These are phyloP conservation scores for Setaria italica DNA, from an alignment of 202 grass and related monocot species.

Conservation along the genomic window DNA sequence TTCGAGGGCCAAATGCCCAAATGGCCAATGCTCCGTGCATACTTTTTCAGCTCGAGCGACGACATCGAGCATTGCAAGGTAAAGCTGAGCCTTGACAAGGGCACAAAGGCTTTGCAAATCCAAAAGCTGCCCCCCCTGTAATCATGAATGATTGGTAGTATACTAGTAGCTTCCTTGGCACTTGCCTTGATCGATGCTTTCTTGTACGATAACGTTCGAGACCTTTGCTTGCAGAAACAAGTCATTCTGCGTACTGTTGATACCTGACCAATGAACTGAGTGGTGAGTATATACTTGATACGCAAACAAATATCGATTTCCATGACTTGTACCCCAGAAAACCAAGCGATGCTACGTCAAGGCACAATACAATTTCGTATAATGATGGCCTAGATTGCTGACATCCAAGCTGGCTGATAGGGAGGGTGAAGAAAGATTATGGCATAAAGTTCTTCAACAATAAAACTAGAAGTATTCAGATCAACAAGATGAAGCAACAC, in stretches of 20 bases:
- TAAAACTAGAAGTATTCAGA: too few relatives aligned
- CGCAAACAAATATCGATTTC: too few relatives aligned
- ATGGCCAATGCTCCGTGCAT: too few relatives aligned
- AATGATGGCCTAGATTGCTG: too few relatives aligned
- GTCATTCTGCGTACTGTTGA: background rate
- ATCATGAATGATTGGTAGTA: background rate
- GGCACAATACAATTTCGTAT: too few relatives aligned
- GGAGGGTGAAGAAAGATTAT: too few relatives aligned
- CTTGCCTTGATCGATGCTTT: background rate
- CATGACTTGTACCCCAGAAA: too few relatives aligned
- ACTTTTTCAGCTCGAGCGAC: background rate
- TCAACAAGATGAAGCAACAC: too few relatives aligned
- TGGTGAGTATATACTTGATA: too few relatives aligned
- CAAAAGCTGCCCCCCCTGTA: background rate
- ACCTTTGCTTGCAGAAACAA: background rate
- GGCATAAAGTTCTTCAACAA: too few relatives aligned
- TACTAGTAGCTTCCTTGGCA: background rate
- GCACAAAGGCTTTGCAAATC: background rate
- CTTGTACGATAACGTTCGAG: background rate
- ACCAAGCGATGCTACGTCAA: too few relatives aligned
- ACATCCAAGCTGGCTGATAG: too few relatives aligned
- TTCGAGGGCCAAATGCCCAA: background rate
- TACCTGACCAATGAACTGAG: background rate
- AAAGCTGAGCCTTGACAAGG: background rate
- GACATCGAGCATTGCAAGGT: background rate